Conservation (phyloP, 1,139 yeast species). For the Pichia cactophila region DNA sequence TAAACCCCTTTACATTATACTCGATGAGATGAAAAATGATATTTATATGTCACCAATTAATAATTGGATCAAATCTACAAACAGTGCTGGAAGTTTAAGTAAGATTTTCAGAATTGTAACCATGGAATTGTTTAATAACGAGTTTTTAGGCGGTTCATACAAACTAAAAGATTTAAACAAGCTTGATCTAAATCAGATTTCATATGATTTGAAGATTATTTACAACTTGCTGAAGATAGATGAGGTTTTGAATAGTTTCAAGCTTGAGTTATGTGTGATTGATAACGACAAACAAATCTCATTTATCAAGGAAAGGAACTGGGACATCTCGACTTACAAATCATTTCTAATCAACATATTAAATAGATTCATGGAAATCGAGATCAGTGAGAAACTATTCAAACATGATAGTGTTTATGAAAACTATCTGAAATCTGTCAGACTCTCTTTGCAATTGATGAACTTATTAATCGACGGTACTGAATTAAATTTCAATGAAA, state of each 20-base stretch:
- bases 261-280: slow-evolving; percentile 49
- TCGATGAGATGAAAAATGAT: slow-evolving; percentile 51
- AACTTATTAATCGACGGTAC: slow-evolving; percentile 46
- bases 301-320: slow-evolving; percentile 33
- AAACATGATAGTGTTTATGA: slow-evolving; percentile 17
- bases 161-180: slow-evolving; percentile 24
- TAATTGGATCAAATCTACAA: slow-evolving; percentile 49
- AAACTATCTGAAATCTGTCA: slow-evolving; percentile 28
- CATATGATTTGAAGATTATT: slow-evolving; percentile 48
- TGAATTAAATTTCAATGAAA: slow-evolving; percentile 42
- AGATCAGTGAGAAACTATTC: slow-evolving; percentile 21
- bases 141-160: slow-evolving; percentile 24
- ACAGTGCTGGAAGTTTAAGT: slow-evolving; percentile 49
- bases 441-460: slow-evolving; percentile 35
- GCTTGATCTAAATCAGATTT: slow-evolving; percentile 54
- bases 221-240: slow-evolving; percentile 44
- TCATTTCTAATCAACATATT: slow-evolving; percentile 43
- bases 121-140: slow-evolving; percentile 39
- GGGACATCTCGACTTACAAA: slow-evolving; percentile 60
- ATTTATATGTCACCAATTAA: slow-evolving; percentile 40
- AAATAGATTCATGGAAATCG: slow-evolving; percentile 37
- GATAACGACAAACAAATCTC: slow-evolving; percentile 37
- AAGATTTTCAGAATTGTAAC: slow-evolving; percentile 52
- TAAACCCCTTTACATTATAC: slow-evolving; percentile 59
- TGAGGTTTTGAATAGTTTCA: slow-evolving; percentile 39